A percentile compares a stretch with the other conserved stretches of the same genome.
These are phyloP conservation scores for Sporisorium scitamineum DNA, from an alignment of 1,284 basidiomycete genomes.

Conservation along the genomic window DNA sequence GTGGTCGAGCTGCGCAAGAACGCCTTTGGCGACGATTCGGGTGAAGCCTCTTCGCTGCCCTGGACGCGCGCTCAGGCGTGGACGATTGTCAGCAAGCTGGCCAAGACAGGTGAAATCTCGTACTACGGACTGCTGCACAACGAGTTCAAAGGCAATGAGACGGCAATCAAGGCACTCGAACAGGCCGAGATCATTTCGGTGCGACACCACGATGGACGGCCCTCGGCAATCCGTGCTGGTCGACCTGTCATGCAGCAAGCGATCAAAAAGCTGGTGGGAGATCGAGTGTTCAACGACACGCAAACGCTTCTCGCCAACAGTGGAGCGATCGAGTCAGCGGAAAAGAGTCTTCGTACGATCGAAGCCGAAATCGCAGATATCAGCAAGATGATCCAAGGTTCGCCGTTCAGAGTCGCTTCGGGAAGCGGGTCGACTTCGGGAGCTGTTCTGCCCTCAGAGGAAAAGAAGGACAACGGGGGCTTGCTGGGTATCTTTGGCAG, in stretches of 20 bases:
- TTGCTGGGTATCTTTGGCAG: conserved; percentile 13
- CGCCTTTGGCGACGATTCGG: conserved; percentile 88
- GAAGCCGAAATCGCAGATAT: conserved; percentile 78
- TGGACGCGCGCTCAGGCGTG: conserved; percentile 92
- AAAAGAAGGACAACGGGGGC: conserved; percentile 10
- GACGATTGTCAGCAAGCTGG: conserved; percentile 81
- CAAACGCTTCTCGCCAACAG: conserved; percentile 76
- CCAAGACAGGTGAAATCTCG: conserved; percentile 79
- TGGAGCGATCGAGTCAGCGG: conserved; percentile 76
- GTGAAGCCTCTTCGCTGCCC: conserved; percentile 82
- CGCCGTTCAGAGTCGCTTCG: conserved; percentile 66
- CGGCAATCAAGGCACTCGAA: conserved; percentile 84
- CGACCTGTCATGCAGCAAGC: conserved; percentile 89
- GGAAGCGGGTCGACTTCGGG: conserved; percentile 28
- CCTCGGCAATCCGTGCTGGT: conserved; percentile 85
- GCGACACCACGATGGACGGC: conserved; percentile 83
- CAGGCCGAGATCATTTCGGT: conserved; percentile 89
- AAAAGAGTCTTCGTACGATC: conserved; percentile 77
- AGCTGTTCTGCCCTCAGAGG: conserved; percentile 15
- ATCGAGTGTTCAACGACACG: conserved; percentile 82
- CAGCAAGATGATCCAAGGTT: conserved; percentile 57
- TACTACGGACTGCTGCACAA: conserved; percentile 86
- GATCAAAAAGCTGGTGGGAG: conserved; percentile 82
- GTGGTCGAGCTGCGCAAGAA: conserved; percentile 88
- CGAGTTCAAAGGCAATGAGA: conserved; percentile 91